phyloP scores from a whole-genome alignment of 371 early-diverging fungal genomes.

The Rhizopus sp. region DNA sequence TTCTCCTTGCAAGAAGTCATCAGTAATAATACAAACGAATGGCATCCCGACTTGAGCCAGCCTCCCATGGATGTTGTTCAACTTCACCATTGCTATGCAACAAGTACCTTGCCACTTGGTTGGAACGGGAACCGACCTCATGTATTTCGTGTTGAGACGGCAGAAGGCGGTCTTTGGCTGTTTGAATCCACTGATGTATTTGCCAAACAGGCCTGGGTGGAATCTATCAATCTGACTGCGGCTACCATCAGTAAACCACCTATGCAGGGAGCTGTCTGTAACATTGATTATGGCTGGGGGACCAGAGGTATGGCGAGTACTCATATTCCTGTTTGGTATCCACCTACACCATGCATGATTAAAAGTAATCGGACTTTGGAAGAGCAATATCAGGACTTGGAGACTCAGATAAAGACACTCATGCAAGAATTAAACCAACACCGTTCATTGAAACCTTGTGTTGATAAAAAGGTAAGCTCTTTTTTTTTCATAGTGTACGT shows the following conservation, averaged over 20 bases:
- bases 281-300: constrained; percentile 42
- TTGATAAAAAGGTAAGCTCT: constrained; percentile 23
- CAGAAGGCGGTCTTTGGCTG: constrained; percentile 35
- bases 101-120: constrained; percentile 23
- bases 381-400: constrained; percentile 18
- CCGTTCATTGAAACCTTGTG: constrained; percentile 11
- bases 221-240: constrained; percentile 26
- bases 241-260: constrained; percentile 34
- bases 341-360: constrained; percentile 31
- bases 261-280: constrained; percentile 32
- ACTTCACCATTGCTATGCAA: constrained; percentile 28
- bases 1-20: constrained; percentile 20
- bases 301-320: constrained; percentile 3
- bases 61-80: constrained; percentile 10
- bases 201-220: constrained; percentile 30
- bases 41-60: constrained; percentile 17
- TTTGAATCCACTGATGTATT: constrained; percentile 28
- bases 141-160: constrained; percentile 35
- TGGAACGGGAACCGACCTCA: constrained; percentile 28
- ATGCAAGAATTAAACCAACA: constrained; percentile 20
- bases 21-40: constrained; percentile 4
- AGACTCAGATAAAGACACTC: constrained; percentile 9
- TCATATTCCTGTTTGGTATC: constrained; percentile 27
- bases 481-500: too few species aligned
- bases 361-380: constrained; percentile 13